phyloP scores from a whole-genome alignment of 2,329 filamentous ascomycete species.

The Phymatotrichopsis omnivora region DNA sequence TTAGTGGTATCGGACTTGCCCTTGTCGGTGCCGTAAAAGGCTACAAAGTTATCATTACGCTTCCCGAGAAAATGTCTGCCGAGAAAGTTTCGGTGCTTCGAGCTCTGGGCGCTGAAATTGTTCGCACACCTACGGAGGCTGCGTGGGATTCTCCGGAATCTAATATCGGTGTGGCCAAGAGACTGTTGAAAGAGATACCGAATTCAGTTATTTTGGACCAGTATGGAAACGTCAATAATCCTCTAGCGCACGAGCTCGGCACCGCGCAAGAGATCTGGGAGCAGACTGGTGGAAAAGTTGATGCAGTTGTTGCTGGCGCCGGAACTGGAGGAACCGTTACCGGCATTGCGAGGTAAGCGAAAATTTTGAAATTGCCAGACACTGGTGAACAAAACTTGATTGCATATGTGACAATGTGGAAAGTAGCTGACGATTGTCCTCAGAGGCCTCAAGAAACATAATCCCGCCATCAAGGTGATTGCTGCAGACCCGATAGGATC shows the following conservation, averaged over 20 bases:
- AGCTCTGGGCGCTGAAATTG: conserved; percentile 91
- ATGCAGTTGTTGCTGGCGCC: conserved; percentile 77
- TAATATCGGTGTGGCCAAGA: conserved; percentile 87
- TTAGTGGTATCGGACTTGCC: conserved; percentile 76
- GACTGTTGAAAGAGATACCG: conserved; percentile 87
- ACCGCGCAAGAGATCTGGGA: conserved; percentile 95
- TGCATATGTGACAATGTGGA: neutral
- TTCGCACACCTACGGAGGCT: conserved; percentile 90
- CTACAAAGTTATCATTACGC: conserved; percentile 96
- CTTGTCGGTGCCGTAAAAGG: conserved; percentile 92
- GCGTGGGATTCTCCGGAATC: conserved; percentile 91
- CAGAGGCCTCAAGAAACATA: conserved; percentile 77
- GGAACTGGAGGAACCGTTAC: conserved; percentile 95
- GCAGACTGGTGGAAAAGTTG: conserved; percentile 75
- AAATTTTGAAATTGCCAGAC: neutral
- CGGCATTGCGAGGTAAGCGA: conserved; percentile 51
- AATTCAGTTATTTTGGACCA: conserved; percentile 97
- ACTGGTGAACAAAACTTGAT: no score
- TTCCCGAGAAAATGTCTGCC: conserved; percentile 98
- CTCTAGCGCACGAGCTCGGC: conserved; percentile 81
- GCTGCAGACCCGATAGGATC: conserved; percentile 89
- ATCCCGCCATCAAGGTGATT: conserved; percentile 71
- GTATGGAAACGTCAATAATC: conserved; percentile 86
- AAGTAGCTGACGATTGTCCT: conserved; percentile 1
- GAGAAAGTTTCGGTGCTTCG: conserved; percentile 95